These are phyloP conservation scores for Leptomonas seymouri DNA, from an alignment of 208 protist genomes.

Conservation along the genomic window DNA sequence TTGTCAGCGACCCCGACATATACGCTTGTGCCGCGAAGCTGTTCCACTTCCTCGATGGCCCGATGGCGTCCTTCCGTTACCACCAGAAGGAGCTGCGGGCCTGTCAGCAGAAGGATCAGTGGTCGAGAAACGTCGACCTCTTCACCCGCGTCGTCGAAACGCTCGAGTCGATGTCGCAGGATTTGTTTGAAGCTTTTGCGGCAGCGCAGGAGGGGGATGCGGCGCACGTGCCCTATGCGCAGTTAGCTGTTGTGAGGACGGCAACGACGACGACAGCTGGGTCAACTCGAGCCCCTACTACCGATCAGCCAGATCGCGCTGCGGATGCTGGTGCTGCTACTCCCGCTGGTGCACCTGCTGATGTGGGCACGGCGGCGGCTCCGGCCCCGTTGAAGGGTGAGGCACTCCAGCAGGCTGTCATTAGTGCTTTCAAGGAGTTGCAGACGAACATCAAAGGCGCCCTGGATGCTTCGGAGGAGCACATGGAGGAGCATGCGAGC, in stretches of 20 bases:
- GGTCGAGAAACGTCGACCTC: slow-evolving; percentile 53
- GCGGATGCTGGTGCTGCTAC: not conserved
- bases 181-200: slow-evolving; percentile 43
- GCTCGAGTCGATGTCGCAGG: slow-evolving; percentile 52
- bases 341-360: not conserved
- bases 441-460: slow-evolving; percentile 64
- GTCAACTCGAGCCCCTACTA: not conserved
- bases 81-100: slow-evolving; percentile 81
- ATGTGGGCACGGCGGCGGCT: not conserved
- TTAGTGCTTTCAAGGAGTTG: slow-evolving; percentile 53
- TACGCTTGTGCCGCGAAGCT: slow-evolving; percentile 77
- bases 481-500: slow-evolving; percentile 53
- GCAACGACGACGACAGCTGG: not conserved
- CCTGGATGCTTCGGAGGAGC: slow-evolving; percentile 72
- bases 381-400: slow-evolving; percentile 5
- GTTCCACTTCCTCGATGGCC: slow-evolving; percentile 74
- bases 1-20: slow-evolving; percentile 85
- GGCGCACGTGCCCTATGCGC: slow-evolving; percentile 11
- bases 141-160: slow-evolving; percentile 71
- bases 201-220: slow-evolving; percentile 33
- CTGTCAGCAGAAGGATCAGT: slow-evolving; percentile 88
- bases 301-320: not conserved
- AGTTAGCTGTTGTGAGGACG: not conserved
- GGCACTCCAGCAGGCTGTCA: slow-evolving; percentile 36
- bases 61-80: slow-evolving; percentile 62